These are phyloP conservation scores for Phytophthora ohioensis DNA, from an alignment of 352 stramenopile genomes.

Conservation along the genomic window DNA sequence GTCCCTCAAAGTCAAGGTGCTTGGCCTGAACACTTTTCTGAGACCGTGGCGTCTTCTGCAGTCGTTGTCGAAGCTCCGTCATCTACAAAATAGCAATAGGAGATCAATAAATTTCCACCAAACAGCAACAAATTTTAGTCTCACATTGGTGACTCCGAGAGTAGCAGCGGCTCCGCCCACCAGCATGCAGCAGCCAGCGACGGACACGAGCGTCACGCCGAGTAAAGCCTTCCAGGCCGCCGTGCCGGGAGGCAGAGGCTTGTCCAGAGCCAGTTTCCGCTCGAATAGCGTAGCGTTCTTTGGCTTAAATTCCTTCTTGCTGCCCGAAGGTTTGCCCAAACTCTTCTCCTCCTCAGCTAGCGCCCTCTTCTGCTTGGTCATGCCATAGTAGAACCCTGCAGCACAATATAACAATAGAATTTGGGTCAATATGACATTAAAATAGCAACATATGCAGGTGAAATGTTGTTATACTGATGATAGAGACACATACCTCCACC, in stretches of 20 bases:
- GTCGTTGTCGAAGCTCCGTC: conserved; percentile 51
- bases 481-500: conserved; percentile 42
- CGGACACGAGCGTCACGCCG: conserved; percentile 55
- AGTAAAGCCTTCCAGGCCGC: conserved; percentile 57
- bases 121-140: conserved; percentile 14
- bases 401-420: conserved; percentile 34
- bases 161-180: conserved; percentile 40
- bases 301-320: conserved; percentile 38
- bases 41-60: conserved; percentile 41
- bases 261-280: conserved; percentile 50
- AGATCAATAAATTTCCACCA: conserved; percentile 15
- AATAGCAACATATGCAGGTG: too few species aligned
- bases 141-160: conserved; percentile 55
- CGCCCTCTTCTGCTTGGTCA: conserved; percentile 52
- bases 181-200: conserved; percentile 52
- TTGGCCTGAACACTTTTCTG: conserved; percentile 22
- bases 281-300: conserved; percentile 49
- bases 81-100: conserved; percentile 29
- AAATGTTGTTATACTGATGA: not conserved
- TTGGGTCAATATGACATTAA: conserved; percentile 1
- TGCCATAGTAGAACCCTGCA: conserved; percentile 72
- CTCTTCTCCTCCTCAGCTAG: conserved; percentile 49
- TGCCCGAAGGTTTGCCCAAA: conserved; percentile 8
- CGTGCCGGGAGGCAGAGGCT: conserved; percentile 38
- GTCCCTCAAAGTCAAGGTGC: conserved; percentile 40